Base-by-base conservation (phyloP, 768 basidiomycete genomes). In the Clathrus columnatus region DNA sequence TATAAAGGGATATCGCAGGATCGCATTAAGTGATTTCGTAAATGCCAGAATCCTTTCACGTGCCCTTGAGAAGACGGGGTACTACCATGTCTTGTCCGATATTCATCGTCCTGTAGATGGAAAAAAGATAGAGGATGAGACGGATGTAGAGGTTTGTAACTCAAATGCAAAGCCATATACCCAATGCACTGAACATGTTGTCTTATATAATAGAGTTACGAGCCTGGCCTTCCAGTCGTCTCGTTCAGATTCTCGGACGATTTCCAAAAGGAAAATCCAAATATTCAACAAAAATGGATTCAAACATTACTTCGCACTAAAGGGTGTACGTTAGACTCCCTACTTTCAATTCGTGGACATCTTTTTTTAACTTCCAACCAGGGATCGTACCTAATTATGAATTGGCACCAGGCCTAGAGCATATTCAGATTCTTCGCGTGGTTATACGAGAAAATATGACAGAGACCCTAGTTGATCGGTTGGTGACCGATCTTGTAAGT, bases 401-500 rank as follows among this genome's bases (percentile, higher is more conserved):
- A 54, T 74, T 82, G 36, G 73, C 82, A 1, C 82, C 82, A 16
- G 66, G 70, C 59, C 65, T 77, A 56, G 67, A 81, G 56, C 64
- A 69, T 7, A 64, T 75, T 51, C 75, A 84, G 67, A 83, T 83
- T 57, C 71, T 85, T 50, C 78, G 83, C 54, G 82, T 82, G 20
- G 82, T 83, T 36, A 73, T 83, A 18, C 71, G 77, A 57, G 82
- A 83, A 68, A 78, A 71, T 47, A 67, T 77, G 60, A 72, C 75
- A 11, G 78, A 80, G 54, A 71, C 74, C 47, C 72, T 85, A 50
- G 60, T 84, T 44, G 82, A 85, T 59, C 75, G 80, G 53, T 75
- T 92, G 21, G 68, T 91, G 20, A 68, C 69, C 2, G 89, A 92
- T 57, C 71, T 91, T 46, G 83, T 87, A 61, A 68, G 83, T 70